Percentiles rank a stretch among this genome's conserved stretches.
phyloP scores from a whole-genome alignment of 2,329 filamentous ascomycete genomes.

The Zymoseptoria passerinii region DNA sequence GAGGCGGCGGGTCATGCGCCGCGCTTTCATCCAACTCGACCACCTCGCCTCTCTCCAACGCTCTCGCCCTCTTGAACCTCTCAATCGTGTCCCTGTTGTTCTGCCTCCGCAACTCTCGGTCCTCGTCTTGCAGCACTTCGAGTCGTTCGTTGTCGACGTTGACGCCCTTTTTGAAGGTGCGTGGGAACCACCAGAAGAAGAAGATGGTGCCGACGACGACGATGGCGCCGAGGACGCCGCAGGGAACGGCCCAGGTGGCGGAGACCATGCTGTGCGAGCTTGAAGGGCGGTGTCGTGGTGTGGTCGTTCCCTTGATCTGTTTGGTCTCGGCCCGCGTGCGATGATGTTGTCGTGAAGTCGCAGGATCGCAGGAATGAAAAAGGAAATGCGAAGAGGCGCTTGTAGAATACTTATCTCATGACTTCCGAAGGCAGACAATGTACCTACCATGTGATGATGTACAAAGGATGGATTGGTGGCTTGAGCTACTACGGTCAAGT shows the following conservation, averaged over 20 bases:
- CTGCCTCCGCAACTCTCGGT: slow-evolving; percentile 9
- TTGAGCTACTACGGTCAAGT: no score
- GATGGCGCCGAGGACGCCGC: slow-evolving; percentile 21
- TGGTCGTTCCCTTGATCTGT: neutral
- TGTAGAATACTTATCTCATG: no score
- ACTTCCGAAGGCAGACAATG: no score
- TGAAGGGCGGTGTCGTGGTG: neutral
- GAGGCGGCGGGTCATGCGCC: neutral
- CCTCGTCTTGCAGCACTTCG: slow-evolving; percentile 8
- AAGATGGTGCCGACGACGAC: slow-evolving; percentile 17
- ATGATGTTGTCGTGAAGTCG: no score
- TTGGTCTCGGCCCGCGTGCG: no score
- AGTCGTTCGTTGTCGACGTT: slow-evolving; percentile 13
- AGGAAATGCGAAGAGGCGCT: no score
- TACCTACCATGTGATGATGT: no score
- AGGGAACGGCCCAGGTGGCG: slow-evolving; percentile 20
- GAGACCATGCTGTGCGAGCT: slow-evolving; percentile 11
- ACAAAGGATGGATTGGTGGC: no score
- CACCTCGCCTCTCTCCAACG: slow-evolving; percentile 11
- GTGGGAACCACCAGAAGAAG: slow-evolving; percentile 26
- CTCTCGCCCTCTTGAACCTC: slow-evolving; percentile 11
- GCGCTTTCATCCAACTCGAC: slow-evolving; percentile 1
- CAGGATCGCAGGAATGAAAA: no score
- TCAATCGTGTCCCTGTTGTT: slow-evolving; percentile 15
- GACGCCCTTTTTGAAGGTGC: slow-evolving; percentile 18